phyloP scores from a whole-genome alignment of 305 asterid species.

The Fraxinus albicans region DNA sequence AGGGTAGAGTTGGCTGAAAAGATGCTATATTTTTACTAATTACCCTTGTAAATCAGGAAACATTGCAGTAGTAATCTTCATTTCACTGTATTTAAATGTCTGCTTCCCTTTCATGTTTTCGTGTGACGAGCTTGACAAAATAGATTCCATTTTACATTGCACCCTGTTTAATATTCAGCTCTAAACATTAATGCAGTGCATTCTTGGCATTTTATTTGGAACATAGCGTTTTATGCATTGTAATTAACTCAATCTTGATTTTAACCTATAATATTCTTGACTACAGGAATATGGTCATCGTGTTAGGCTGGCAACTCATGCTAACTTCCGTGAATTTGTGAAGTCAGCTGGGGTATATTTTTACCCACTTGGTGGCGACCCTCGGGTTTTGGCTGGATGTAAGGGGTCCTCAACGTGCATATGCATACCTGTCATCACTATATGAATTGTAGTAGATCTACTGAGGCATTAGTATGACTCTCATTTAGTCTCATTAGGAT shows the following conservation, averaged over 20 bases:
- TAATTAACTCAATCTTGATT: neutral
- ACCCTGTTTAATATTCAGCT: neutral
- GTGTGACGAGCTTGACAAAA: neutral
- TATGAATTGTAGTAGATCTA: neutral
- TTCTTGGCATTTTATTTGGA: neutral
- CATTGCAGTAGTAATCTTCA: neutral
- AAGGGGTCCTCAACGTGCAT: slow-evolving; percentile 55
- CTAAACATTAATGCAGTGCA: neutral
- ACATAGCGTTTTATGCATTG: slow-evolving; percentile 11
- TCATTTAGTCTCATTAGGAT: neutral
- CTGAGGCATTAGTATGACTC: neutral
- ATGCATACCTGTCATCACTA: slow-evolving; percentile 19
- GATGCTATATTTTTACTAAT: neutral
- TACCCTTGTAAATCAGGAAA: neutral
- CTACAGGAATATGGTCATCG: slow-evolving; percentile 83
- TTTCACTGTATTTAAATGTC: neutral
- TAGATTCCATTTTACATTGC: neutral
- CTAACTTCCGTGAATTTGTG: slow-evolving; percentile 78
- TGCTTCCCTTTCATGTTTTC: neutral
- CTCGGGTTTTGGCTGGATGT: slow-evolving; percentile 98
- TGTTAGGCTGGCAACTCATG: slow-evolving; percentile 93
- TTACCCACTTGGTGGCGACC: slow-evolving; percentile 96
- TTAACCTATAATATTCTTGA: slow-evolving; percentile 23
- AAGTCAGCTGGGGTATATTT: slow-evolving; percentile 85
- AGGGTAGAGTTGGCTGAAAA: neutral